phyloP scores from a whole-genome alignment of 176 grass and related monocot genomes.

The Lolium rigidum region DNA sequence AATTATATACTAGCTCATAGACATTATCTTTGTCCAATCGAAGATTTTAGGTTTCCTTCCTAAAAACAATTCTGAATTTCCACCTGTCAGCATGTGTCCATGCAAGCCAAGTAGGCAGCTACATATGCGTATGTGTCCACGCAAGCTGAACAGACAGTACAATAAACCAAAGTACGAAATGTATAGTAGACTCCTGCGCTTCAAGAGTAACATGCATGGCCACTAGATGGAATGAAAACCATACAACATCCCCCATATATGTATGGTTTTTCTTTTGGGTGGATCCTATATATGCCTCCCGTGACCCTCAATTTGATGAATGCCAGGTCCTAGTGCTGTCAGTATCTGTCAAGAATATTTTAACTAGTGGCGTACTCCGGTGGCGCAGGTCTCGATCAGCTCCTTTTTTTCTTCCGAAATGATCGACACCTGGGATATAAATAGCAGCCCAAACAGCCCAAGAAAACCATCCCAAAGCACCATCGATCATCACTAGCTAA shows the following conservation, averaged over 20 bases:
- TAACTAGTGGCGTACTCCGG: no score
- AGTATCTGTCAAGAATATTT: background rate
- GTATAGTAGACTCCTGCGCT: no score
- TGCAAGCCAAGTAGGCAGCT: no score
- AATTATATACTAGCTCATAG: no score
- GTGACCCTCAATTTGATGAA: background rate
- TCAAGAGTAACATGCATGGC: background rate
- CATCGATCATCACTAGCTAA: background rate
- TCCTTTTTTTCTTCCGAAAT: no score
- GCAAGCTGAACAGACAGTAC: no score
- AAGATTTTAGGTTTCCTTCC: no score
- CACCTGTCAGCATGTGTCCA: no score
- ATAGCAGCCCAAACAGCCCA: conserved; percentile 3
- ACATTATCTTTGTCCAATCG: no score
- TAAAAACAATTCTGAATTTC: no score
- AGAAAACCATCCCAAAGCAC: conserved; percentile 15
- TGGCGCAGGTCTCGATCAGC: background rate
- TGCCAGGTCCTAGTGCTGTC: background rate
- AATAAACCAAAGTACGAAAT: no score
- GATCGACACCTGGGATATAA: conserved; percentile 22
- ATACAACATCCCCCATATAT: background rate
- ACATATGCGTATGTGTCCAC: no score
- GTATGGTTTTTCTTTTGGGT: background rate
- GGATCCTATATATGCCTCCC: background rate
- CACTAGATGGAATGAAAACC: background rate